phyloP scores from a whole-genome alignment of 2,329 filamentous ascomycete species.

The Davidsoniella eucalypti region DNA sequence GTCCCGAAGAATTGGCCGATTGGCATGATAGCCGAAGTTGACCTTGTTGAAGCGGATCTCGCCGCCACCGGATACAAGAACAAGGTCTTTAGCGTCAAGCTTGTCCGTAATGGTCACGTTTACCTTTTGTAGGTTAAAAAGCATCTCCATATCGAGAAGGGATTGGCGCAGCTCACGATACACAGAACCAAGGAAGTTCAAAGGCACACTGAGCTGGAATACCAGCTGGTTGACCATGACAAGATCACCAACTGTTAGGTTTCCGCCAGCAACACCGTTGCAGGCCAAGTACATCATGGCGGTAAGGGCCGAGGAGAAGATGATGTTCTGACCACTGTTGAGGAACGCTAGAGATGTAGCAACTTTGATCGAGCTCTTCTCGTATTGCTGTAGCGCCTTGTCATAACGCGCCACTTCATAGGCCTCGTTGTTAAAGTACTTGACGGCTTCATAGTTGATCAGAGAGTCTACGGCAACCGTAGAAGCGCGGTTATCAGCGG shows the following conservation, averaged over 20 bases:
- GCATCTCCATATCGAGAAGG: slow-evolving; percentile 91
- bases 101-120: slow-evolving; percentile 74
- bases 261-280: slow-evolving; percentile 67
- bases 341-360: slow-evolving; percentile 84
- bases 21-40: slow-evolving; percentile 76
- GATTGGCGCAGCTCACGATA: slow-evolving; percentile 93
- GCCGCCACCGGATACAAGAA: slow-evolving; percentile 52
- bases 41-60: slow-evolving; percentile 93
- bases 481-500: slow-evolving; percentile 86
- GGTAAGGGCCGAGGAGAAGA: slow-evolving; percentile 85
- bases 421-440: slow-evolving; percentile 98
- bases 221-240: slow-evolving; percentile 99
- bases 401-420: slow-evolving; percentile 89
- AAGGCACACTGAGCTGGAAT: slow-evolving; percentile 88
- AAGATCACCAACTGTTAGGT: slow-evolving; percentile 80
- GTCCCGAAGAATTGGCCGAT: slow-evolving; percentile 74
- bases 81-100: slow-evolving; percentile 54
- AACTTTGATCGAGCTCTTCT: slow-evolving; percentile 91
- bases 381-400: slow-evolving; percentile 67
- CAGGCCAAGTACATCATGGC: slow-evolving; percentile 97
- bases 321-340: slow-evolving; percentile 90
- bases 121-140: slow-evolving; percentile 95
- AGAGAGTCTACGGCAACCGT: slow-evolving; percentile 92
- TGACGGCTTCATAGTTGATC: slow-evolving; percentile 98
- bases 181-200: slow-evolving; percentile 96